Evolutionary conservation across 441 rosid genomes (phyloP), one percentile per base, ranked within the genome.

Genomic region (Brassica hybrid): DNA sequence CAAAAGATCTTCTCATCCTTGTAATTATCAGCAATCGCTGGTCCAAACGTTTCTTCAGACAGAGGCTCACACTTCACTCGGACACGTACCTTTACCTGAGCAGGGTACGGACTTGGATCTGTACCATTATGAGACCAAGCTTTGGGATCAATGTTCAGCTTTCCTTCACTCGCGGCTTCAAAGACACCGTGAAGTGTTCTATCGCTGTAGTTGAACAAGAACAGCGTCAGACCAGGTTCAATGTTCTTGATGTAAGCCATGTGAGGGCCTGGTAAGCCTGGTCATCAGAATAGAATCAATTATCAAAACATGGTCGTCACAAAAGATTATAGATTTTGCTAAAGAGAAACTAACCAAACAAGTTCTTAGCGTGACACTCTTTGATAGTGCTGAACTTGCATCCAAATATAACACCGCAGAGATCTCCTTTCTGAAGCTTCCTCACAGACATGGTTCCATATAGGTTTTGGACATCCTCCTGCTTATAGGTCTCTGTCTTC

Each of bases 191-290:
- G 83, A 45, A 88, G 90, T 65, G 82, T 88, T 83, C 87, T 80
- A 67, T 85, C 90, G 30, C 86, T 84, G 76, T 86, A 88, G 85
- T 88, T 88, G 86, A 88, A 88, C 74, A 88, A 17, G 73, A 88
- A 88, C 30, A 88, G 78, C 1, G 89, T 82, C 85, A 88, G 66
- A 61, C 90, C 89, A 4, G 88, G 85, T 34, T 80, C 70, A 2
- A 88, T 80, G 69, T 86, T 81, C 81, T 67, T 73, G 70, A 85
- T 87, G 73, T 88, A 88, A 0, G 87, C 72, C 74, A 72, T 72
- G 64, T 86, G 89, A 4, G 60, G 79, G 19, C 72, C 76, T 54
- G 92, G 89, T 64, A 88, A 83, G 61, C 90, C 92, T 86, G 85
- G 56, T 14, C 45, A 30, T n/a, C 17, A 10, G 60, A 52, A 30